These are phyloP conservation scores for Omphalotus guepiniiformis DNA, from an alignment of 768 basidiomycete species.

Conservation along the genomic window DNA sequence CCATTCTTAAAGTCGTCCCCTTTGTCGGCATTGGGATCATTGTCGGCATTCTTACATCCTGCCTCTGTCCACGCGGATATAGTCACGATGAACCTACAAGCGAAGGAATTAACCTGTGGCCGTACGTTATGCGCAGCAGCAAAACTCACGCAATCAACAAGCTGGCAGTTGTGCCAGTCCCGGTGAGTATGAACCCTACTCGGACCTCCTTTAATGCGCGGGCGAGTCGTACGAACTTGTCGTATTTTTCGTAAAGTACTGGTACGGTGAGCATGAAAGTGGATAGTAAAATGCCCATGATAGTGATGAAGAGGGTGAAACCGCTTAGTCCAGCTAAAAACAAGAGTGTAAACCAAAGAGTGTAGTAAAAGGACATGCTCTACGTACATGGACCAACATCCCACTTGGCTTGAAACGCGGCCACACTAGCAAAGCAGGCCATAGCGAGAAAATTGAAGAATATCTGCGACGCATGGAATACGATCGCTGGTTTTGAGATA, in stretches of 20 bases:
- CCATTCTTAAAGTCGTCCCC: slow-evolving; percentile 64
- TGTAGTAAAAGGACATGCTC: not conserved
- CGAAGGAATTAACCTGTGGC: slow-evolving; percentile 2
- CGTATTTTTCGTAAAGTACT: slow-evolving; percentile 80
- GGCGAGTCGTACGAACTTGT: slow-evolving; percentile 72
- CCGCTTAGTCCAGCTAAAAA: slow-evolving; percentile 76
- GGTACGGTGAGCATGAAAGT: slow-evolving; percentile 73
- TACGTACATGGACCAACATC: slow-evolving; percentile 80
- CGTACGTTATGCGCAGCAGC: slow-evolving; percentile 5
- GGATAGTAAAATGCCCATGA: slow-evolving; percentile 69
- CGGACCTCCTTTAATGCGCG: slow-evolving; percentile 80
- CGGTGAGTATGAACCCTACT: slow-evolving; percentile 79
- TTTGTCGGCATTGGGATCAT: slow-evolving; percentile 73
- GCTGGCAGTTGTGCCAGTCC: slow-evolving; percentile 58
- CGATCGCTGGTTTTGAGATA: slow-evolving; percentile 76
- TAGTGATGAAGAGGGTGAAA: slow-evolving; percentile 78
- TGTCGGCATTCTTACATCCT: slow-evolving; percentile 81
- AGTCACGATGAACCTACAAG: slow-evolving; percentile 61
- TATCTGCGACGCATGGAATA: slow-evolving; percentile 71
- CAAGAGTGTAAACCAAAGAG: slow-evolving; percentile 14
- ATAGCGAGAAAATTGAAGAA: slow-evolving; percentile 94
- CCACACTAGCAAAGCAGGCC: slow-evolving; percentile 88
- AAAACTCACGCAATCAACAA: slow-evolving; percentile 72
- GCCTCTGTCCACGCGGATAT: slow-evolving; percentile 86
- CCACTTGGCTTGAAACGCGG: slow-evolving; percentile 84